Base-by-base conservation (phyloP, 306 rosid genomes). In the Gleditsia sinensis region DNA sequence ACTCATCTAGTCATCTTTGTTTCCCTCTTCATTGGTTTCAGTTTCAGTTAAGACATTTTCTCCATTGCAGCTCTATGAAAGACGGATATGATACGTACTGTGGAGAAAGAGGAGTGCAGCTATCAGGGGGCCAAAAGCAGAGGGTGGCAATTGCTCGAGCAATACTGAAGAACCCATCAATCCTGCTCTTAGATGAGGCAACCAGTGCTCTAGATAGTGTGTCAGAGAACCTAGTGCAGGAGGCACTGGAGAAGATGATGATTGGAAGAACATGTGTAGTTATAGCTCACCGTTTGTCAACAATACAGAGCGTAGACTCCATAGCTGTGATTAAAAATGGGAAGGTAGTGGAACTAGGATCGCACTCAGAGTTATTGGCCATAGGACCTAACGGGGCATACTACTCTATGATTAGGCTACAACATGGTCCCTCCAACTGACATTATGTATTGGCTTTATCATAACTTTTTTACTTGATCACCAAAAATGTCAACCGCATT, bases 121-220 rank as follows among this genome's bases (percentile, higher is more conserved):
- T 93, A 16, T 90, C 96, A 57, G 90, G 98, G 60, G 98, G 96
- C 0, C 90, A 93, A 76, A 90, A 88, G 81, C 96, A 93, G 32
- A 87, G 96, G n/a, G 83, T 93, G 75, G 93, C 94, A 74, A 81
- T 90, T 59, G 98, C 97, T 7, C n/a, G 93, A 76, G 96, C 96
- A 34, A 76, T 93, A 71, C 71, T 89, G 3, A 89, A 89, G 75
- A 73, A 89, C 27, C 98, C 98, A 20, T 64, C 74, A 78, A 83
- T 89, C 62, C 89, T 91, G 72, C 90, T 86, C 2, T 66, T 93
- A 27, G 98, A 93, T 54, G 98, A 89, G 67, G 97, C 97, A 55
- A 89, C 96, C 36, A 91, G 93, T 76, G 96, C 97, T 1, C 85
- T 93, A 3, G 97, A 91, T 49, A 93, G 96, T 17, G 71, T 59